Evolutionary conservation across 768 basidiomycete genomes (phyloP), one percentile per base, ranked within the genome.

Genomic region (Pisolithus microcarpus): DNA sequence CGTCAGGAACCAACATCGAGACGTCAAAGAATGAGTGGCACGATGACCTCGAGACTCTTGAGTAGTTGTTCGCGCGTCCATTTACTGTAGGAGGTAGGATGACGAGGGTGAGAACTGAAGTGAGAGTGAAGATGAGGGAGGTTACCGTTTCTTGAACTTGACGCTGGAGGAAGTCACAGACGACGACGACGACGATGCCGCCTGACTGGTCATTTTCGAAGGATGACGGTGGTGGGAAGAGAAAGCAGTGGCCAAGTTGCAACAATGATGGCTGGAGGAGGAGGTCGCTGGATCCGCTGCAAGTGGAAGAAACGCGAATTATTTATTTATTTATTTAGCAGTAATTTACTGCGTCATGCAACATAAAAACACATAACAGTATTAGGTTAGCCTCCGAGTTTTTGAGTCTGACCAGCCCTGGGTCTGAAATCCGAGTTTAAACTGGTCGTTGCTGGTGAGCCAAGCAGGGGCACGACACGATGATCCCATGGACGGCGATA

Each of bases 61-160:
- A 70, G 56, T 56, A 77, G 69, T 46, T 71, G 70, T 15, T 68
- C 68, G 53, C 67, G 64, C 46, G 65, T 61, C 65, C 65, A 65
- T 55, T 59, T 68, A 9, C 61, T 66, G 56, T 31, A 23, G 51
- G 55, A 46, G 66, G 63, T 62, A 50, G 59, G 66, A 55, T 57
- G 61, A 60, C 52, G 44, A 52, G 49, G 59, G 57, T 30, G 57
- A 52, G 57, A 54, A 37, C 13, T 36, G 43, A 54, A 5, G n/a
- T 40, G 49, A 21, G 36, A 31, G 48, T 4, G 43, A 46, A 16
- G 39, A 52, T 46, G 55, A 48, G 21, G 24, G 51, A 19, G 59
- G 67, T 51, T 42, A 72, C 73, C 61, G 71, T 62, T 58, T 69
- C 67, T 55, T 70, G 37, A 58, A 53, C 52, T 58, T 70, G 24